A percentile compares a stretch with the other conserved stretches of the same genome.
These are phyloP conservation scores for Dryadomyces quercivorus DNA, from an alignment of 2,329 filamentous ascomycete species.

Conservation along the genomic window DNA sequence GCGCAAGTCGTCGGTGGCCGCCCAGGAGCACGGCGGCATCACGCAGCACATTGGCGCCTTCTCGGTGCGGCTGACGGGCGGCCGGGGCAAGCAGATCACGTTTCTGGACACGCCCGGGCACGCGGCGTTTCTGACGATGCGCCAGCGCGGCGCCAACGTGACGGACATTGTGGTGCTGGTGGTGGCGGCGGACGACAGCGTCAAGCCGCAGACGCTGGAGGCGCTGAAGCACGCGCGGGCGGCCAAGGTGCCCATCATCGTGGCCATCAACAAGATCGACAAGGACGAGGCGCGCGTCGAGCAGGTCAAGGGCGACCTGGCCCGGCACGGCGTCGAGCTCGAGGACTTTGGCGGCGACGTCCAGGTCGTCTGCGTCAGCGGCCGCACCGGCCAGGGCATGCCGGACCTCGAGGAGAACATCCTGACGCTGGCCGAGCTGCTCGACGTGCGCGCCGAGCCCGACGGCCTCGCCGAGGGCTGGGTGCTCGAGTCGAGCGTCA, in stretches of 20 bases:
- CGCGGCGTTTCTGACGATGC: slow-evolving; percentile 91
- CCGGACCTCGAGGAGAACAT: slow-evolving; percentile 84
- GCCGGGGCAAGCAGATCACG: slow-evolving; percentile 64
- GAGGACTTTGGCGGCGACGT: slow-evolving; percentile 94
- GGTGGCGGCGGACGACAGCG: slow-evolving; percentile 91
- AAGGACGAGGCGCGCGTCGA: slow-evolving; percentile 73
- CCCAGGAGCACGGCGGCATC: slow-evolving; percentile 88
- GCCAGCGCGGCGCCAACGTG: slow-evolving; percentile 85
- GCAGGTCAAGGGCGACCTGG: slow-evolving; percentile 77
- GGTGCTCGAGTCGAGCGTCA: slow-evolving; percentile 85
- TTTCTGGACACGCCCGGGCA: slow-evolving; percentile 96
- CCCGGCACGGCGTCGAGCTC: slow-evolving; percentile 72
- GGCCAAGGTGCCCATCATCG: slow-evolving; percentile 87
- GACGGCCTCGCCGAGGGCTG: slow-evolving; percentile 79
- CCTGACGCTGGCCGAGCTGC: slow-evolving; percentile 71
- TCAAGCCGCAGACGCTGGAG: slow-evolving; percentile 94
- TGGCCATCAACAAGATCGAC: slow-evolving; percentile 96
- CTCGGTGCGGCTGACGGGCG: slow-evolving; percentile 73
- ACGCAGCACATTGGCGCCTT: slow-evolving; percentile 98
- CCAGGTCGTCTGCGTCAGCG: slow-evolving; percentile 82
- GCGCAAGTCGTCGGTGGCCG: slow-evolving; percentile 82
- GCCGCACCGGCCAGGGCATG: slow-evolving; percentile 90
- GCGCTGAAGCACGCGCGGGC: slow-evolving; percentile 85
- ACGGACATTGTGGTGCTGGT: slow-evolving; percentile 96
- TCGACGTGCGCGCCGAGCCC: slow-evolving; percentile 74